Percentiles rank a stretch among this genome's conserved stretches.
Evolutionary conservation across 1,284 basidiomycete species (phyloP).

Genomic region (Sphagnurus paluster): DNA sequence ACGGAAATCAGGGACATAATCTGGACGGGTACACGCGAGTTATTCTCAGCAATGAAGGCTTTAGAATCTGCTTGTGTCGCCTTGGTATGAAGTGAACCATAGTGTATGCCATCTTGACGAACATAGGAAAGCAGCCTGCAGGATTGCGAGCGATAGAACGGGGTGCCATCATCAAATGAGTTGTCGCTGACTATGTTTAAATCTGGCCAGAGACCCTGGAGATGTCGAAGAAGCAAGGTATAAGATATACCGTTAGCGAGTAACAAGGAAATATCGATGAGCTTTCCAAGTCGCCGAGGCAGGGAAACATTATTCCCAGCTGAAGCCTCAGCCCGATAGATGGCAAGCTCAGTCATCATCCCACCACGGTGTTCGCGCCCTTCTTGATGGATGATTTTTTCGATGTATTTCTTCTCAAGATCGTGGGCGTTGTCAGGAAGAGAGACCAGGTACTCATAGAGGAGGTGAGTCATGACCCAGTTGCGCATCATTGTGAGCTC

Average conservation of each 20-base stretch:
- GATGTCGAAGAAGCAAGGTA: conserved; percentile 10
- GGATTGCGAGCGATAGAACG: conserved; percentile 7
- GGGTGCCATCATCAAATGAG: conserved; percentile 7
- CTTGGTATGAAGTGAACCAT: conserved; percentile 16
- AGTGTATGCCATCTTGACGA: conserved; percentile 22
- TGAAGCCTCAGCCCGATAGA: conserved; percentile 8
- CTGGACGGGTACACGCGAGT: conserved; percentile 10
- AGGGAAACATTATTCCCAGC: conserved; percentile 5
- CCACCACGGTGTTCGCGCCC: neutral
- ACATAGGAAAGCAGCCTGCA: conserved; percentile 16
- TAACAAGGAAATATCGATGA: conserved; percentile 4
- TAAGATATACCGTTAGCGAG: conserved; percentile 6
- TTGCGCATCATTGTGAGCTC: conserved; percentile 30
- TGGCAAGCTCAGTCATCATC: conserved; percentile 6
- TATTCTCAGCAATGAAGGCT: conserved; percentile 9
- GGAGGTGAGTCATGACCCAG: conserved; percentile 29
- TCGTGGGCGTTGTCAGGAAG: conserved; percentile 18
- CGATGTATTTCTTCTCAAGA: conserved; percentile 4
- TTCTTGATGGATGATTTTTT: neutral
- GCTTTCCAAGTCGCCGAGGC: neutral
- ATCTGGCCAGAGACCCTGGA: conserved; percentile 19
- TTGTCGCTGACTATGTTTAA: conserved; percentile 13
- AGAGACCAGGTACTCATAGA: conserved; percentile 26
- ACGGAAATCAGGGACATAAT: conserved; percentile 15
- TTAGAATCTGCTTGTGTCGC: conserved; percentile 13